Conservation (phyloP, 208 protist species). For the Giardia duodenalis region DNA sequence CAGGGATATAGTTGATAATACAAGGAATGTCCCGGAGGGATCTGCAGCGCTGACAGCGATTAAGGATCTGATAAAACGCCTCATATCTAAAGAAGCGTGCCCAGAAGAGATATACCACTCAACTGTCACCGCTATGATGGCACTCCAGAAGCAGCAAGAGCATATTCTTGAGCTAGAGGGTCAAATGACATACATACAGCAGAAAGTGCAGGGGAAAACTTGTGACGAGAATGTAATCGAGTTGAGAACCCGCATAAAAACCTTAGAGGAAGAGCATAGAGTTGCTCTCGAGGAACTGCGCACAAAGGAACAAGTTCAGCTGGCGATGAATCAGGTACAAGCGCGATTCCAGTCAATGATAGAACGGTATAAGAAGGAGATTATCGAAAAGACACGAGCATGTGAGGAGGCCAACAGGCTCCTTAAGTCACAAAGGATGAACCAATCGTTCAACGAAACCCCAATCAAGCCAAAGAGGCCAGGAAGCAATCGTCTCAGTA, state of each 20-base stretch:
- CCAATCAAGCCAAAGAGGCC: too few species aligned
- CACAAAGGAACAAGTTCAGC: background rate
- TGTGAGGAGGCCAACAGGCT: too few species aligned
- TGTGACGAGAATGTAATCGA: background rate
- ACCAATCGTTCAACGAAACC: too few species aligned
- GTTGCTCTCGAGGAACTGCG: background rate
- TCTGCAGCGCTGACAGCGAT: background rate
- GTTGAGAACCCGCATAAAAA: background rate
- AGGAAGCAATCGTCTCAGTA: too few species aligned
- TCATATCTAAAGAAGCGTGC: background rate
- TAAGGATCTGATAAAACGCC: background rate
- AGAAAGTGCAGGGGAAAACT: background rate
- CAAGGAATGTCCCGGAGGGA: background rate
- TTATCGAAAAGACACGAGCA: too few species aligned
- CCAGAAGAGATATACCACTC: background rate
- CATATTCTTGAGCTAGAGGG: background rate
- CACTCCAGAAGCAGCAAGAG: background rate
- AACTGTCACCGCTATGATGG: background rate
- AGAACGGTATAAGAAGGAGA: too few species aligned
- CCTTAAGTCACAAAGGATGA: too few species aligned
- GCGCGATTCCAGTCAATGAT: too few species aligned
- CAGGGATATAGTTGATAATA: background rate
- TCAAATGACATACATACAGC: background rate
- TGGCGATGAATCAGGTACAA: background rate
- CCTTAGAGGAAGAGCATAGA: background rate